Evolutionary conservation across 495 filamentous ascomycete genomes (phyloP).

Genomic region (Aspergillus avenaceus): DNA sequence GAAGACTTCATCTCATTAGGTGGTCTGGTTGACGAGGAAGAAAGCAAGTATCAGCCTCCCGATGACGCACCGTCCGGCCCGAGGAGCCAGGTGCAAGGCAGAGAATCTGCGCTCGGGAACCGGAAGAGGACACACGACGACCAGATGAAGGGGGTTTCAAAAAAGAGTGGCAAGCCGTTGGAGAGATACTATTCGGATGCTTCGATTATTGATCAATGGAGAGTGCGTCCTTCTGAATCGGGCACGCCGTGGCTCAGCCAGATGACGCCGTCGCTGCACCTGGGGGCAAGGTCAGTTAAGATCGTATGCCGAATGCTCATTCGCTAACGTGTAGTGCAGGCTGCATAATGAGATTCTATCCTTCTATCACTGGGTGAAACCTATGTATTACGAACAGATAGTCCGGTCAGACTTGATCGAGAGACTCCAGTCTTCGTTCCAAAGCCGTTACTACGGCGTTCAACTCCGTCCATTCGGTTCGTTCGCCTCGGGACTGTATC

Average conservation of each 20-base stretch:
- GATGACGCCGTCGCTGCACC: constrained; percentile 25
- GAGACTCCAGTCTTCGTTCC: constrained; percentile 53
- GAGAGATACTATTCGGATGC: constrained; percentile 41
- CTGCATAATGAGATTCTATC: constrained; percentile 84
- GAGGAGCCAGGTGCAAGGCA: constrained; percentile 16
- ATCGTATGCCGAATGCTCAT: too few species aligned
- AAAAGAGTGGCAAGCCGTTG: constrained; percentile 39
- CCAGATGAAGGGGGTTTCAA: constrained; percentile 50
- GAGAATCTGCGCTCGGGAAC: constrained; percentile 39
- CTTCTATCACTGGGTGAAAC: constrained; percentile 79
- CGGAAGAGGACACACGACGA: constrained; percentile 72
- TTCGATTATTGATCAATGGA: constrained; percentile 57
- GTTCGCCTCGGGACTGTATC: constrained; percentile 82
- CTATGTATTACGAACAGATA: constrained; percentile 67
- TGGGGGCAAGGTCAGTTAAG: constrained; percentile 31
- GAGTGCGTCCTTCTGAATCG: constrained; percentile 31
- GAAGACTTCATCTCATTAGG: constrained; percentile 85
- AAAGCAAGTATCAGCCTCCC: constrained; percentile 22
- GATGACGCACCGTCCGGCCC: constrained; percentile 35
- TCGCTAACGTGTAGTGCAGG: constrained; percentile 24
- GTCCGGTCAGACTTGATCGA: constrained; percentile 70
- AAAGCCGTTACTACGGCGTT: constrained; percentile 46
- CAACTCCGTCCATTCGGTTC: constrained; percentile 79
- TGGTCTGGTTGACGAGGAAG: constrained; percentile 47
- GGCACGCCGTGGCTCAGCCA: constrained; percentile 59